A percentile compares a stretch with the other conserved stretches of the same genome.
Evolutionary conservation across 345 rosid genomes (phyloP).

Genomic region (Geranium brycei): DNA sequence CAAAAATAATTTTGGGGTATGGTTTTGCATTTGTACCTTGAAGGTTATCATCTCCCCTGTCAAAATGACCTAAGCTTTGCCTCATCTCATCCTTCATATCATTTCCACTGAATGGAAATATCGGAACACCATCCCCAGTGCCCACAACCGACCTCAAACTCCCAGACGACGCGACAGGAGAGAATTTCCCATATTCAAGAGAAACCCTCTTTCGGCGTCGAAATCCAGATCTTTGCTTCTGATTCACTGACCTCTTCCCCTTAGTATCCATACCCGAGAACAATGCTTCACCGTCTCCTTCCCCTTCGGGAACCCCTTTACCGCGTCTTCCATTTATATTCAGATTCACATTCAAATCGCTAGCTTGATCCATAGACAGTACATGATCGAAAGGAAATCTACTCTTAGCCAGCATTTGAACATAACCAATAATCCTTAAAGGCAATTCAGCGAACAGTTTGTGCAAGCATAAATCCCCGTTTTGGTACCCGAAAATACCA

Average conservation of each 20-base stretch:
- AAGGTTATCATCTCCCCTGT: constrained; percentile 18
- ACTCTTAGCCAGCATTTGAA: constrained; percentile 30
- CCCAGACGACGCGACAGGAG: constrained; percentile 10
- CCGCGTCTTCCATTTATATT: constrained; percentile 14
- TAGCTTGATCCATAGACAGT: constrained; percentile 23
- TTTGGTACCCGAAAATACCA: constrained; percentile 35
- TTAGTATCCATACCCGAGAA: constrained; percentile 19
- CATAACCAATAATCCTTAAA: constrained; percentile 27
- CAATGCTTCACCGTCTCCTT: constrained; percentile 16
- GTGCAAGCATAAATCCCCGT: constrained; percentile 31
- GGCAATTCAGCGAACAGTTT: constrained; percentile 44
- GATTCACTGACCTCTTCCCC: constrained; percentile 33
- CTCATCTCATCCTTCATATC: constrained; percentile 18
- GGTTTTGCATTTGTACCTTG: constrained; percentile 12
- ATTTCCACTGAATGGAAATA: constrained; percentile 9
- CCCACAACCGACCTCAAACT: constrained; percentile 7
- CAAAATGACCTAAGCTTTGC: constrained; percentile 18
- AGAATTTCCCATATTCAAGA: constrained; percentile 23
- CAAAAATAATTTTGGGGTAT: constrained; percentile 9
- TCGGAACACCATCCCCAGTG: constrained; percentile 12
- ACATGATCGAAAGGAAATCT: constrained; percentile 30
- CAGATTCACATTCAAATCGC: constrained; percentile 18
- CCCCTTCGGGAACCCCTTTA: constrained; percentile 15
- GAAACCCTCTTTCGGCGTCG: constrained; percentile 32
- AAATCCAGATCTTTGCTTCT: constrained; percentile 30